Conservation (phyloP, 2,329 filamentous ascomycete species). For the Aspergillus fischeri region DNA sequence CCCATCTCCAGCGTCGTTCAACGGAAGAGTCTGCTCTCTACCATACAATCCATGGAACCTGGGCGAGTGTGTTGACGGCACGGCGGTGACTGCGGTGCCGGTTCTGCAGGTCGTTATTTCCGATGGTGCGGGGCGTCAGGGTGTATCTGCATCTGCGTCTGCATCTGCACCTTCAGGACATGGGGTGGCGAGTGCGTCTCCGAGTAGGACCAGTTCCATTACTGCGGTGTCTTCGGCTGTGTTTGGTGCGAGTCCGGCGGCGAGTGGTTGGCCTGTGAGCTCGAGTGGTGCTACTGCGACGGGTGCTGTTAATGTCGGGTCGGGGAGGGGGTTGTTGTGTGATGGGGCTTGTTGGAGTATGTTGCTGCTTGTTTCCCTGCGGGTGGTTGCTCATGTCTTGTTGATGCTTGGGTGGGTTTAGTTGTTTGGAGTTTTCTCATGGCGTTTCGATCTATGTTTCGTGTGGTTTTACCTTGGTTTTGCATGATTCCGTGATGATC, state of each 20-base stretch:
- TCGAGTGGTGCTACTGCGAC: not conserved
- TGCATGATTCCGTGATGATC: not conserved
- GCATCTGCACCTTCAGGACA: not conserved
- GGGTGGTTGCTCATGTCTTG: not conserved
- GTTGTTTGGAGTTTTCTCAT: too few relatives aligned
- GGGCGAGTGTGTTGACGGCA: not conserved
- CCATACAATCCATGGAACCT: not conserved
- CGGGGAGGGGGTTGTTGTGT: not conserved
- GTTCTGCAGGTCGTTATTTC: not conserved
- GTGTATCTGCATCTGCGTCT: not conserved
- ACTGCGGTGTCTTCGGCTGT: not conserved
- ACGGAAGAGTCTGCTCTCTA: not conserved
- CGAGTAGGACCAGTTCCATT: not conserved
- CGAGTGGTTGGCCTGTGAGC: not conserved
- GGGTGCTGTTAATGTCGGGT: not conserved
- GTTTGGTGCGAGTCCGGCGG: not conserved
- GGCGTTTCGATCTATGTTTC: not conserved
- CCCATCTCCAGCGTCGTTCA: not conserved
- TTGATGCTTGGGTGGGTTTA: not conserved
- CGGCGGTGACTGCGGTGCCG: not conserved
- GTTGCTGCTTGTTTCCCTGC: not conserved
- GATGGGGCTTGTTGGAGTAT: not conserved
- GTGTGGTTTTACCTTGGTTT: not conserved
- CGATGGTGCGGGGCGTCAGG: not conserved
- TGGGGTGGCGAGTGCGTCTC: not conserved